phyloP scores from a whole-genome alignment of 306 rosid species.

The Crataegus laevigata region DNA sequence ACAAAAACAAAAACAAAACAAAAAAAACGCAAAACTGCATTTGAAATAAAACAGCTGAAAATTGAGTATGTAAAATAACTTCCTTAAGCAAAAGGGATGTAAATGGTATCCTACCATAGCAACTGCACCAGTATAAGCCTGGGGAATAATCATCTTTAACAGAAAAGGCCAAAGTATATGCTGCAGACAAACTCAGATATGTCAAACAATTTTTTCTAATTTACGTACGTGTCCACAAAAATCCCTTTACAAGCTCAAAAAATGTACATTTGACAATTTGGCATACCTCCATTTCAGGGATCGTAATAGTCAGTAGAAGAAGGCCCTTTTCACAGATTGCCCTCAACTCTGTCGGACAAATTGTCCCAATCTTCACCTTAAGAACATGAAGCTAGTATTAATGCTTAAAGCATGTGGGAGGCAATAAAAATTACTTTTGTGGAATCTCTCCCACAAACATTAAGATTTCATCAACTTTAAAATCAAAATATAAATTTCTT shows the following conservation, averaged over 20 bases:
- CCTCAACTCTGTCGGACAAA: constrained; percentile 61
- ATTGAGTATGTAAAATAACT: constrained; percentile 8
- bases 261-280: constrained; percentile 1
- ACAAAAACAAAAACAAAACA: no score
- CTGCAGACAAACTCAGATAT: constrained; percentile 30
- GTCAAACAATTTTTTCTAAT: neutral
- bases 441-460: neutral
- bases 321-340: constrained; percentile 85
- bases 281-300: constrained; percentile 98
- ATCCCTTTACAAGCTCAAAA: neutral
- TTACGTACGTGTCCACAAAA: neutral
- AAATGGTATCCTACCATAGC: constrained; percentile 51
- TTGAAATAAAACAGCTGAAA: constrained; percentile 3
- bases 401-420: constrained; percentile 8
- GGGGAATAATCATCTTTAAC: constrained; percentile 81
- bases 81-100: neutral
- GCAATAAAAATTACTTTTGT: neutral
- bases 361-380: constrained; percentile 75
- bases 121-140: constrained; percentile 74
- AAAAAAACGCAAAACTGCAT: neutral
- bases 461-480: neutral
- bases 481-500: neutral
- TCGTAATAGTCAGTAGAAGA: constrained; percentile 79
- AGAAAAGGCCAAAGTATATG: constrained; percentile 97
- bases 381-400: constrained; percentile 16